Base-by-base conservation (phyloP, 2,329 filamentous ascomycete species). In the Hansfordia pulvinata region DNA sequence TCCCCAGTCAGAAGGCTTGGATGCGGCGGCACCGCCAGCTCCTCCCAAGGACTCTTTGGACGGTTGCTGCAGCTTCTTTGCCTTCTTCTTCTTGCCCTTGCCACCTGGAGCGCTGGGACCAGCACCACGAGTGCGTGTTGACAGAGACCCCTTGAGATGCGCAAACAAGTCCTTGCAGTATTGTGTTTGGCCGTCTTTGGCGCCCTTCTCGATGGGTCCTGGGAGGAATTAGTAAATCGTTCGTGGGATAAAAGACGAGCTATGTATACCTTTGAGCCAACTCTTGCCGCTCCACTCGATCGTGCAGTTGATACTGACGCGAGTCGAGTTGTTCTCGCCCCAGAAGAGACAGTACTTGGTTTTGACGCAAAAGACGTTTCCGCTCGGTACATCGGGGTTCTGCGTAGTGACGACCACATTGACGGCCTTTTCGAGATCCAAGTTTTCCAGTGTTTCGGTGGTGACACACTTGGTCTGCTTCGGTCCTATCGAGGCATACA, bases 201-300 rank as follows among this genome's bases (percentile, higher is more conserved):
- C 84, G 32, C 84, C 88, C 50, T 93, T 94, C 49, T 98, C 90
- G 40, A 98, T 98, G 3, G 90, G 82, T 35, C 81, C 85, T 93
- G 37, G 19, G 22, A 27, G 21, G 19, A 30, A 20, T 27, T 13
- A 17, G 25, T 15, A 10, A 8, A 20, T n/a, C 11, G 16, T 15
- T 25, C 6, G 6, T 13, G 29, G 25, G 16, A 25, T 15, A 23
- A 11, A 10, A 19, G 10, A 5, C 7, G 5, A 34, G 8, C 17
- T 9, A n/a, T 5, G 46, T 62, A 47, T 60, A 92, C 86, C 83
- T 60, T 90, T 94, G 23, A 98, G 59, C 90, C 90, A 98, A 58
- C 86, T 94, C 64, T 96, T 98, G 41, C 86, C 86, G 4, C 78
- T 77, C 92, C 92, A 98, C 46, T 98, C 92, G 22, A 94, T 81